These are phyloP conservation scores for Tetrahymena thermophila DNA, from an alignment of 73 alveolate genomes.

Conservation along the genomic window DNA sequence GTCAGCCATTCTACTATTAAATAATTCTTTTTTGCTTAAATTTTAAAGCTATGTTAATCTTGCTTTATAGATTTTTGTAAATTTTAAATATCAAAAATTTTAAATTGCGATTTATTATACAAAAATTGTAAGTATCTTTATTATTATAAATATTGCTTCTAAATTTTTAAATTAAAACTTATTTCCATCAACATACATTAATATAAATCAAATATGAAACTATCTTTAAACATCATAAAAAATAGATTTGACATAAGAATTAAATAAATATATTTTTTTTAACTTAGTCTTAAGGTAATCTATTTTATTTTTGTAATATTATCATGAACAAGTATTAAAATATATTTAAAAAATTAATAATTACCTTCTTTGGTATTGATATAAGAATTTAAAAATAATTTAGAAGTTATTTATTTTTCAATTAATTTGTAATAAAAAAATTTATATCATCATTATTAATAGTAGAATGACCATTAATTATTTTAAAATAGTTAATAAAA, in stretches of 20 bases:
- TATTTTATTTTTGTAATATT: no score
- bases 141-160: neutral
- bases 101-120: neutral
- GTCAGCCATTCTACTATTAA: constrained; percentile 3
- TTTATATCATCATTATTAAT: no score
- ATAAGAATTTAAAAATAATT: no score
- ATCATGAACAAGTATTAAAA: no score
- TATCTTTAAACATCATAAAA: neutral
- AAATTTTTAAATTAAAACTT: neutral
- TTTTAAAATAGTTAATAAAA: no score
- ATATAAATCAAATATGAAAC: neutral
- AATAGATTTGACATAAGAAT: neutral
- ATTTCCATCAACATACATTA: neutral
- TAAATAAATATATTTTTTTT: no score
- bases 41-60: neutral
- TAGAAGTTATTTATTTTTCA: no score
- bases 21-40: neutral
- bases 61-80: neutral
- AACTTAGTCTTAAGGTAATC: no score
- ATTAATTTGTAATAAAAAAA: no score
- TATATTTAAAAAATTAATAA: no score
- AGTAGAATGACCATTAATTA: no score
- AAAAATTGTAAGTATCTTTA: neutral
- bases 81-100: neutral
- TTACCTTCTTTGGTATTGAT: no score